A percentile compares a stretch with the other conserved stretches of the same genome.
Evolutionary conservation across 202 grass and related monocot genomes (phyloP).

Genomic region (Dendrocalamus latiflorus): DNA sequence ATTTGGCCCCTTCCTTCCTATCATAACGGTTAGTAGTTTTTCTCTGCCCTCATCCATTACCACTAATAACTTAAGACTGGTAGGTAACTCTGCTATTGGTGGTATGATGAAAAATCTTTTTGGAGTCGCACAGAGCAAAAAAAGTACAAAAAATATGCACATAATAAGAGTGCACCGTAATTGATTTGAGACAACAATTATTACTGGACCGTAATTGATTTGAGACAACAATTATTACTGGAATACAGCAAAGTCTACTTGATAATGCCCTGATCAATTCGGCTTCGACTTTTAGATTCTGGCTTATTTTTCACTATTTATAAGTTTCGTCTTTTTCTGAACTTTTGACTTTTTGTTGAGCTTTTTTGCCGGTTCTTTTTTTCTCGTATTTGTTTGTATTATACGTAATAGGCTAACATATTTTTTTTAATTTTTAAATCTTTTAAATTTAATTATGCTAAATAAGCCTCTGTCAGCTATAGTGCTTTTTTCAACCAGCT

Average conservation of each 20-base stretch:
- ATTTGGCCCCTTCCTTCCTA: conserved; percentile 82
- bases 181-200: not conserved
- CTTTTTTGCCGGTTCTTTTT: too few species aligned
- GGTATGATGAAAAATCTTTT: not conserved
- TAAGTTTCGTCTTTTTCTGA: too few species aligned
- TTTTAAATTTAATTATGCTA: too few species aligned
- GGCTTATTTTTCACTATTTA: too few species aligned
- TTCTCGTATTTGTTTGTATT: too few species aligned
- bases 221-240: not conserved
- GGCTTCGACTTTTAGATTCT: too few species aligned
- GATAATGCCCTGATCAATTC: too few species aligned
- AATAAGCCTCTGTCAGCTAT: too few species aligned
- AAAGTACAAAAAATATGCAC: not conserved
- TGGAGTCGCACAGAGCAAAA: not conserved
- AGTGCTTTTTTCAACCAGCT: too few species aligned
- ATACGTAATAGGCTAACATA: too few species aligned
- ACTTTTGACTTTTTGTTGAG: too few species aligned
- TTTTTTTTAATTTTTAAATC: too few species aligned
- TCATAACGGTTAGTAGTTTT: conserved; percentile 59
- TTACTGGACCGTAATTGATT: not conserved
- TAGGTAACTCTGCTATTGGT: not conserved
- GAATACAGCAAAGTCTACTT: not conserved
- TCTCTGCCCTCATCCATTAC: not conserved
- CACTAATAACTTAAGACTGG: not conserved
- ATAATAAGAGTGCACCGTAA: not conserved